Conservation (phyloP, 345 rosid genomes). For the Isatis tinctoria region DNA sequence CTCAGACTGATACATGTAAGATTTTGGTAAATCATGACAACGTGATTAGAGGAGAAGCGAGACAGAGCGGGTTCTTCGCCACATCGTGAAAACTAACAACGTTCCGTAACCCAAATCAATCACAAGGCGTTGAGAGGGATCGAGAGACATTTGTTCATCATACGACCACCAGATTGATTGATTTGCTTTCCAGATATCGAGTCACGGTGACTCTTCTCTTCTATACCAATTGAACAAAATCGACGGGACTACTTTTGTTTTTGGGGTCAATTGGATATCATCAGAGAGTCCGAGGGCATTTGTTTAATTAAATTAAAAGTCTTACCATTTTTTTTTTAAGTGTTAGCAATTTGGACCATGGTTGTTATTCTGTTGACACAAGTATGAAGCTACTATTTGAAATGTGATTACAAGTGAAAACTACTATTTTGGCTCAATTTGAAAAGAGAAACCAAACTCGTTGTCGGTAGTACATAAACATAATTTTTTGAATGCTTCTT, state of each 20-base stretch:
- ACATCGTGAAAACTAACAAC: constrained; percentile 25
- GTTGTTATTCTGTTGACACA: not conserved
- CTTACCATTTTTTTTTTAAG: no score
- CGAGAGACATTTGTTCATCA: not conserved
- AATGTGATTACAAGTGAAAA: no score
- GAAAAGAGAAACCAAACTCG: no score
- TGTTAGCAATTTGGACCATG: not conserved
- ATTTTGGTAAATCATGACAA: no score
- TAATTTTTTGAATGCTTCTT: no score
- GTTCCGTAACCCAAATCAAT: not conserved
- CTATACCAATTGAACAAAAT: not conserved
- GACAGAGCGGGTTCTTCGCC: constrained; percentile 36
- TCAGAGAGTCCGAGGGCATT: not conserved
- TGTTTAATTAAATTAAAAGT: not conserved
- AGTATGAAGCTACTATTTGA: no score
- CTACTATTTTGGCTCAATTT: not conserved
- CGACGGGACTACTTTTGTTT: not conserved
- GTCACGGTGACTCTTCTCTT: constrained; percentile 3
- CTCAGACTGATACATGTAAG: no score
- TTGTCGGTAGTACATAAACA: no score
- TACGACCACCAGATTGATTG: not conserved
- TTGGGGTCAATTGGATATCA: not conserved
- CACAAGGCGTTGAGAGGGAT: constrained; percentile 2
- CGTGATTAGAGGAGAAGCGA: constrained; percentile 35
- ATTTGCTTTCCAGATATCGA: constrained; percentile 9